A percentile compares a stretch with the other conserved stretches of the same genome.
phyloP scores from a whole-genome alignment of 441 rosid genomes.

The Erodium moschatum region DNA sequence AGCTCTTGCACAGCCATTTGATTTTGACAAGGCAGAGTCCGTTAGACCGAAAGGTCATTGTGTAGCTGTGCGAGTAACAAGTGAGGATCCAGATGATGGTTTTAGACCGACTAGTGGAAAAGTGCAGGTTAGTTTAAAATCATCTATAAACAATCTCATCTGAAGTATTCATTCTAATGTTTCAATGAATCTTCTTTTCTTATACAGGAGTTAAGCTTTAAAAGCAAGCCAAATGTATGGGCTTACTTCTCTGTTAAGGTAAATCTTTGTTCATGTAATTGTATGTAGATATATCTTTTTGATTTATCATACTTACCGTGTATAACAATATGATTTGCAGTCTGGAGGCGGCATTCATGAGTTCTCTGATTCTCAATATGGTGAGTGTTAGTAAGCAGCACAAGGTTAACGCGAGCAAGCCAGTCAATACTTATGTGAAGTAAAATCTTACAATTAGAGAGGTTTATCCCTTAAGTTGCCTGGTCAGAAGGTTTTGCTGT shows the following conservation, averaged over 20 bases:
- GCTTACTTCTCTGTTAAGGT: conserved; percentile 99
- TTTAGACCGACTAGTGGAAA: conserved; percentile 98
- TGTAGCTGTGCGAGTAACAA: conserved; percentile 97
- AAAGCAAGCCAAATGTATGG: conserved; percentile 99
- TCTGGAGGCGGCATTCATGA: conserved; percentile 99
- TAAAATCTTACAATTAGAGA: background rate
- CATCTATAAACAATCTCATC: conserved; percentile 6
- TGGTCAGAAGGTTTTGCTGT: too few species aligned
- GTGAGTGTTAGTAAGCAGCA: conserved; percentile 36
- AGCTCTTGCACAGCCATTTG: conserved; percentile 54
- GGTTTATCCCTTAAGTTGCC: background rate
- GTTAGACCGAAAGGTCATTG: conserved; percentile 92
- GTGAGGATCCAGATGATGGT: conserved; percentile 99
- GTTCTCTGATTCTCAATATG: conserved; percentile 99
- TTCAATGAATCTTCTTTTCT: conserved; percentile 13
- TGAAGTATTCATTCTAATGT: conserved; percentile 21
- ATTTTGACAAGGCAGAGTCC: conserved; percentile 88
- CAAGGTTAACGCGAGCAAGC: conserved; percentile 2
- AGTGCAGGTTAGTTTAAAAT: conserved; percentile 65
- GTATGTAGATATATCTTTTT: conserved; percentile 8
- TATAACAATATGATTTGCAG: conserved; percentile 40
- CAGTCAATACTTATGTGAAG: too few species aligned
- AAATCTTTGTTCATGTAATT: conserved; percentile 19
- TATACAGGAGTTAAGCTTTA: conserved; percentile 85
- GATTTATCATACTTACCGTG: conserved; percentile 15